Base-by-base conservation (phyloP, 2,329 filamentous ascomycete species). In the Aquanectria penicillioides region DNA sequence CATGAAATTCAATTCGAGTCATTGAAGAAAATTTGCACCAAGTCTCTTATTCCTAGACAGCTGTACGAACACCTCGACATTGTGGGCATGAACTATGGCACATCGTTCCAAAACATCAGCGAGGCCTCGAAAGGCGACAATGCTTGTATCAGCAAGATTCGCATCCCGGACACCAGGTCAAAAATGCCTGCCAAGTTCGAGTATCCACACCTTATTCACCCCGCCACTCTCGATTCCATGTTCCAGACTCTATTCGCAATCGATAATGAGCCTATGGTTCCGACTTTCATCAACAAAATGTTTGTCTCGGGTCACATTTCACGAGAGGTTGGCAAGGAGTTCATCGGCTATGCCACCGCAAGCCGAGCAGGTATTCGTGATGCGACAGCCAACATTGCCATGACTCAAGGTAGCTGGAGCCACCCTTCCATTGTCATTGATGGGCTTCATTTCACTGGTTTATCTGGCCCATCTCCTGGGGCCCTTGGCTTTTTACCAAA, bases 121-220 rank as follows among this genome's bases (percentile, higher is more conserved):
- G 63, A 75, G 9, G 49, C 77, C 12, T 61, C 52, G 10, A 79
- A 73, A 33, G 68, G 74, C 1, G 59, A 70, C 18, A 67, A 70
- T 13, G 57, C 69, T 8, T 80, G 78, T 43, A 67, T 77, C 31
- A 75, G 74, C 48, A 73, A 70, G 3, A 68, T 85, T 5, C 67
- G 70, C 7, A 73, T 84, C 5, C 80, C 82, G 0, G 78, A 85
- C 61, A 86, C 83, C 2, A 80, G 73, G 62, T 73, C 78, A 3
- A 77, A 74, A 38, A 87, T 87, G 84, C 84, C 84, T 0, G 75
- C 74, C 33, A 71, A 77, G 12, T 85, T 81, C 49, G 84, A 86
- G 65, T 86, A 80, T 58, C 74, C 79, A 4, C 82, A 86, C 61
- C 55, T 86, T 5, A 78, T 88, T n/a, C 85, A 88, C 61, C 85